These are phyloP conservation scores for Mimosa bimucronata DNA, from an alignment of 306 rosid species.

Conservation along the genomic window DNA sequence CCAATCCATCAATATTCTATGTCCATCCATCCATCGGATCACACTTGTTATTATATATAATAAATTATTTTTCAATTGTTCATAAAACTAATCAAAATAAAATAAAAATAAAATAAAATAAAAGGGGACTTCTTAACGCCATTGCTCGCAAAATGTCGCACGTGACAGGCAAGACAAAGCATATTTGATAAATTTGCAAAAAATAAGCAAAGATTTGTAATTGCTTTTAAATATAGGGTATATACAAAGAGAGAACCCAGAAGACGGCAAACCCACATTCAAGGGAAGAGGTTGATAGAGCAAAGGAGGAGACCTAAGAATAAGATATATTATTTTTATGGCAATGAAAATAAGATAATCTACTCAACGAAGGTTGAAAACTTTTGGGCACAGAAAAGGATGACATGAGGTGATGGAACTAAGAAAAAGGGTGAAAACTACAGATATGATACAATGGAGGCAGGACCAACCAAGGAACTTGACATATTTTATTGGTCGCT, in stretches of 20 bases:
- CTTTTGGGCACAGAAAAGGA: not conserved
- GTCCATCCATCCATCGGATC: not conserved
- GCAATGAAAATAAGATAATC: not conserved
- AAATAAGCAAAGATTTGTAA: constrained; percentile 19
- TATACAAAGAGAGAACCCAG: constrained; percentile 21
- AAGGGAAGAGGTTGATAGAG: not conserved
- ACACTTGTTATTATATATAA: not conserved
- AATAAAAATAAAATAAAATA: too few species aligned
- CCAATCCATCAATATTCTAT: not conserved
- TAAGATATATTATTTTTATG: not conserved
- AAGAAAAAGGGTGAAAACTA: constrained; percentile 26
- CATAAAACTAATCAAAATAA: too few species aligned
- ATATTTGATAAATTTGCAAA: constrained; percentile 19
- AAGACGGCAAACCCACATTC: not conserved
- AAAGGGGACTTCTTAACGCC: not conserved
- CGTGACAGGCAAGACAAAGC: too few species aligned
- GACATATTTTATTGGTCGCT: constrained; percentile 38
- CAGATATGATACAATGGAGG: constrained; percentile 55
- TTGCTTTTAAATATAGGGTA: constrained; percentile 21
- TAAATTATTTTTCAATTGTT: too few species aligned
- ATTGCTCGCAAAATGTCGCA: not conserved
- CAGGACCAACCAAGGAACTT: constrained; percentile 35
- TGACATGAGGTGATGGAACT: not conserved
- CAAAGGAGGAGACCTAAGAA: not conserved
- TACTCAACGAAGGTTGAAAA: constrained; percentile 18